Evolutionary conservation across 2,329 filamentous ascomycete species (phyloP).

Genomic region (Diaporthe humulicola): DNA sequence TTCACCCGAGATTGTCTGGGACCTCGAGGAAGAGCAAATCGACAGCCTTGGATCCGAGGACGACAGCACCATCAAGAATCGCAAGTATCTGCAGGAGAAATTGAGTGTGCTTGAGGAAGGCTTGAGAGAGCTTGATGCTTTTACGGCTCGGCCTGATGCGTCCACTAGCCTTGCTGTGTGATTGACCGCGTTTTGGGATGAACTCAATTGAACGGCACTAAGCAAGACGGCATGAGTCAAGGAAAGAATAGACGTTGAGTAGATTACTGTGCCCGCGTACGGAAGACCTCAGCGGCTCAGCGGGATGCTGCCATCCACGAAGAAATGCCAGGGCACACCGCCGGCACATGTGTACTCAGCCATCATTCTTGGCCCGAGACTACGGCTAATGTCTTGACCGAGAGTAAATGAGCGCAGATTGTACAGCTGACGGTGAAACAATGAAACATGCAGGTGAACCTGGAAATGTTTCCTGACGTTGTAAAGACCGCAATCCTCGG

Average conservation of each 20-base stretch:
- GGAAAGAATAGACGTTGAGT: neutral
- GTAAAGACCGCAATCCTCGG: slow-evolving; percentile 6
- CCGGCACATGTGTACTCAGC: neutral
- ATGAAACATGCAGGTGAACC: slow-evolving; percentile 13
- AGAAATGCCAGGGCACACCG: neutral
- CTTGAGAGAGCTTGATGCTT: slow-evolving; percentile 45
- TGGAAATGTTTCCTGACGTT: neutral
- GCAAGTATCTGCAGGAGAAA: slow-evolving; percentile 42
- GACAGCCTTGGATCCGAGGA: slow-evolving; percentile 45
- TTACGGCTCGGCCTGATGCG: slow-evolving; percentile 40
- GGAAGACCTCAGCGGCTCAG: no score
- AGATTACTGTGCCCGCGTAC: neutral
- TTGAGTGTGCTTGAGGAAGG: slow-evolving; percentile 43
- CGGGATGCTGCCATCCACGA: no score
- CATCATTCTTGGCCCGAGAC: slow-evolving; percentile 16
- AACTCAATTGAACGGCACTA: neutral
- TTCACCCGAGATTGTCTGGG: slow-evolving; percentile 45
- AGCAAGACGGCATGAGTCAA: neutral
- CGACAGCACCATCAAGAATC: slow-evolving; percentile 42
- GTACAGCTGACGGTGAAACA: slow-evolving; percentile 7
- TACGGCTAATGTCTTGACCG: neutral
- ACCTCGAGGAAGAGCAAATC: slow-evolving; percentile 43
- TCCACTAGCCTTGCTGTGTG: neutral
- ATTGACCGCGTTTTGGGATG: neutral
- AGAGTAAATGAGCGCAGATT: neutral